A percentile compares a stretch with the other conserved stretches of the same genome.
Conservation (phyloP, 1,284 basidiomycete species). For the Tremellales sp. region DNA sequence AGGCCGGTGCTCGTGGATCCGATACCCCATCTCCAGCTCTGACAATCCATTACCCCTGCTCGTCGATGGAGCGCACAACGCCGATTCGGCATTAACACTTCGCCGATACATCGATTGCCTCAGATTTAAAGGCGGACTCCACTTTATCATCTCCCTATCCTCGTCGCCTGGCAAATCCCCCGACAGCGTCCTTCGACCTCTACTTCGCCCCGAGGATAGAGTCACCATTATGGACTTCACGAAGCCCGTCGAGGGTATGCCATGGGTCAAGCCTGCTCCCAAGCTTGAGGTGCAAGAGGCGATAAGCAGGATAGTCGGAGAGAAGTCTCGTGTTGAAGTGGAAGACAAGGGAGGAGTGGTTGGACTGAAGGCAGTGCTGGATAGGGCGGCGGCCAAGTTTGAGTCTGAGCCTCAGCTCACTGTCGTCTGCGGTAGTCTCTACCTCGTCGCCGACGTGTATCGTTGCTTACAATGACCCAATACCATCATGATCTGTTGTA, state of each 20-base stretch:
- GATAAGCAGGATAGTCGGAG: conserved; percentile 38
- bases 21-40: conserved; percentile 45
- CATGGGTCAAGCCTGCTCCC: conserved; percentile 71
- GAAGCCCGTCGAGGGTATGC: conserved; percentile 78
- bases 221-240: conserved; percentile 62
- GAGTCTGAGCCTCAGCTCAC: conserved; percentile 51
- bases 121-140: conserved; percentile 30
- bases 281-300: conserved; percentile 53
- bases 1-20: conserved; percentile 73
- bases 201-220: conserved; percentile 52
- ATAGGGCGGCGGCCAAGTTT: conserved; percentile 30
- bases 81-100: conserved; percentile 70
- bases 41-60: conserved; percentile 52
- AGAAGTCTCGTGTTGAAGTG: conserved; percentile 7
- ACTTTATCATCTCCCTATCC: conserved; percentile 70
- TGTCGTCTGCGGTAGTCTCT: conserved; percentile 82
- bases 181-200: conserved; percentile 61
- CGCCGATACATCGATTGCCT: conserved; percentile 64
- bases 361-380: conserved; percentile 23
- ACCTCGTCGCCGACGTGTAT: conserved; percentile 85
- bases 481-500: background rate
- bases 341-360: conserved; percentile 8
- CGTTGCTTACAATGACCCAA: background rate
- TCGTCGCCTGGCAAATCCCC: conserved; percentile 76
- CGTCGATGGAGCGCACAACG: conserved; percentile 93